phyloP scores from a whole-genome alignment of 192 early-diverging fungal species.

The Coemansia sp. region DNA sequence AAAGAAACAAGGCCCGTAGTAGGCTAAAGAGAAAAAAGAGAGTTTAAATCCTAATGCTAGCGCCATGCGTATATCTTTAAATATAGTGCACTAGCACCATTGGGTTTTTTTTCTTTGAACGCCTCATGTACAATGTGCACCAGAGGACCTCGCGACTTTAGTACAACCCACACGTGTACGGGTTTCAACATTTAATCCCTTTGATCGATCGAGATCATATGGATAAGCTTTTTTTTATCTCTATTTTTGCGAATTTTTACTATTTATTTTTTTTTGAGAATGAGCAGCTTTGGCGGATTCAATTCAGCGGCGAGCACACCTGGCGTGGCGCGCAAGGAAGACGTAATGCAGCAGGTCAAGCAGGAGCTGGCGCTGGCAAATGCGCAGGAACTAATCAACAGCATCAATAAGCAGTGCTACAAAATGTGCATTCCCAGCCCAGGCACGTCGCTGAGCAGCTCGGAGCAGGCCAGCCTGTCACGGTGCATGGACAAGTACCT shows the following conservation, averaged over 20 bases:
- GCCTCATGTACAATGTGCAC: not conserved
- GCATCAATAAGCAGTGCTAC: conserved; percentile 91
- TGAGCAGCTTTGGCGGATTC: conserved; percentile 19
- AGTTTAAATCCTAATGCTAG: not conserved
- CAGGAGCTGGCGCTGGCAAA: conserved; percentile 80
- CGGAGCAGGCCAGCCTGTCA: conserved; percentile 75
- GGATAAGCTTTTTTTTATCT: not conserved
- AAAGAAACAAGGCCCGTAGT: too few relatives aligned
- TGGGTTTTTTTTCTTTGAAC: not conserved
- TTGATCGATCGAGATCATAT: too few relatives aligned
- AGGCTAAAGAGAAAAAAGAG: not conserved
- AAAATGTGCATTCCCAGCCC: conserved; percentile 79
- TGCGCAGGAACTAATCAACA: conserved; percentile 80
- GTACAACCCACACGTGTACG: not conserved
- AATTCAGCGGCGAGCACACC: not conserved
- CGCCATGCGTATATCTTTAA: not conserved
- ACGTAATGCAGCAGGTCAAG: conserved; percentile 79
- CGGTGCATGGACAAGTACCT: conserved; percentile 90
- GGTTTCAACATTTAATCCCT: not conserved
- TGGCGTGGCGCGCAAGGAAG: conserved; percentile 60
- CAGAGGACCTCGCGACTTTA: not conserved
- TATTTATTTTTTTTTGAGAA: not conserved
- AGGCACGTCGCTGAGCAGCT: conserved; percentile 65
- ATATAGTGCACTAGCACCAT: not conserved
- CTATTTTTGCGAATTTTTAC: not conserved